A percentile compares a stretch with the other conserved stretches of the same genome.
phyloP scores from a whole-genome alignment of 179 eudicot species.

The Actinidia arguta region DNA sequence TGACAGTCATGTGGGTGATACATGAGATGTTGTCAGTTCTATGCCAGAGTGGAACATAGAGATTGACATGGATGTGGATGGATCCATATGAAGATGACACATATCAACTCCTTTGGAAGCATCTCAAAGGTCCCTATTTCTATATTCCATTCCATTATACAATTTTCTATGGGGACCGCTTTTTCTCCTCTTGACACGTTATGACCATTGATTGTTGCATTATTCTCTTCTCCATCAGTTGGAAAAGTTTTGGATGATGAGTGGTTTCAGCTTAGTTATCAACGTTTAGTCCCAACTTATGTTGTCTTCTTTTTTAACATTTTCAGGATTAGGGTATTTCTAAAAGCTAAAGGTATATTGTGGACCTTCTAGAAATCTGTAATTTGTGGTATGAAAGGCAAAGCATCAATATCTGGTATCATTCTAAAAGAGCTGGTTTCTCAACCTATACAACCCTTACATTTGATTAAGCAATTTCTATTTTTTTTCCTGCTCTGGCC shows the following conservation, averaged over 20 bases:
- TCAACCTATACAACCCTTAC: not conserved
- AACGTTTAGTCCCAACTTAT: not conserved
- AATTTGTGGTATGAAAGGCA: slow-evolving; percentile 1
- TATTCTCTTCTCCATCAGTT: not conserved
- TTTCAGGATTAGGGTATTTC: not conserved
- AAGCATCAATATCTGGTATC: not conserved
- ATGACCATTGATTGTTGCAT: not conserved
- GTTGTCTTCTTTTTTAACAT: not conserved
- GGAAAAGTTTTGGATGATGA: too few relatives aligned
- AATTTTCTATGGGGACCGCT: slow-evolving; percentile 26
- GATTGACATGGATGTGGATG: slow-evolving; percentile 18
- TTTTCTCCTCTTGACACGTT: slow-evolving; percentile 22
- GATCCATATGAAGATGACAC: slow-evolving; percentile 19
- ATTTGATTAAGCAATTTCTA: slow-evolving; percentile 3
- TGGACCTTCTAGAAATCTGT: not conserved
- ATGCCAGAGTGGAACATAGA: slow-evolving; percentile 11
- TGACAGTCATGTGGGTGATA: slow-evolving; percentile 17
- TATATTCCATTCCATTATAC: not conserved
- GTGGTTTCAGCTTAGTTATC: slow-evolving; percentile 3
- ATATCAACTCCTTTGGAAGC: slow-evolving; percentile 1
- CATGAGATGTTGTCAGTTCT: slow-evolving; percentile 24
- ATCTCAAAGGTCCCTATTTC: not conserved
- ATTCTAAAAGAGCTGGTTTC: not conserved
- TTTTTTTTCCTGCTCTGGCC: slow-evolving; percentile 11
- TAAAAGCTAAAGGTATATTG: not conserved